A percentile compares a stretch with the other conserved stretches of the same genome.
phyloP scores from a whole-genome alignment of 2,329 filamentous ascomycete species.

The Colletotrichum sp. region DNA sequence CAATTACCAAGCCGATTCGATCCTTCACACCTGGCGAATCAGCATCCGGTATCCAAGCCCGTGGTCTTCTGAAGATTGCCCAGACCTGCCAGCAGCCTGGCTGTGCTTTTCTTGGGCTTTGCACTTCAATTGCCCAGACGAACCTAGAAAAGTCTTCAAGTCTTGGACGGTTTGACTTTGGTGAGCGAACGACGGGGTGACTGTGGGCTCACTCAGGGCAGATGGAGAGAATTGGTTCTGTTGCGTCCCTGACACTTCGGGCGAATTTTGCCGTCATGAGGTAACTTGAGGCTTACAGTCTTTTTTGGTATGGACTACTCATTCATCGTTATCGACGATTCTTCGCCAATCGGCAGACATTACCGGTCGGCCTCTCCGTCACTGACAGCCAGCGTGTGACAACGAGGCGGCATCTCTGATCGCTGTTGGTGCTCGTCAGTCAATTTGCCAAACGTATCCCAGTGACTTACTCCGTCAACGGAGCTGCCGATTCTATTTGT shows the following conservation, averaged over 20 bases:
- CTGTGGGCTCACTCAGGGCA: background rate
- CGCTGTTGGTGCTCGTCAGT: background rate
- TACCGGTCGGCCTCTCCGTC: background rate
- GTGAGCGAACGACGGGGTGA: background rate
- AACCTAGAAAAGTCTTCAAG: background rate
- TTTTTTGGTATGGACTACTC: background rate
- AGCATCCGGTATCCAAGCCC: background rate
- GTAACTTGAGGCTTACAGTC: background rate
- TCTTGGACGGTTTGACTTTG: background rate
- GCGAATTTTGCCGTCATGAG: background rate
- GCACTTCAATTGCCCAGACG: background rate
- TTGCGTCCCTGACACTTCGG: background rate
- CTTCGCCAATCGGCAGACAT: background rate
- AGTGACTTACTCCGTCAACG: background rate
- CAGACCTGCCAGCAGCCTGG: background rate
- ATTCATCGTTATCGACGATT: background rate
- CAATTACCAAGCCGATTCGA: constrained; percentile 11
- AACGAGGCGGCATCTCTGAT: background rate
- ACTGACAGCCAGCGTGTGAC: background rate
- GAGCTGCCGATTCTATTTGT: background rate
- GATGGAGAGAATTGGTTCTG: background rate
- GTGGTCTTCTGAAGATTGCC: background rate
- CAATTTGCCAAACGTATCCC: background rate
- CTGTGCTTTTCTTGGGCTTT: background rate
- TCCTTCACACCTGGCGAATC: background rate